A percentile compares a stretch with the other conserved stretches of the same genome.
Conservation (phyloP, 129 eudicot species). For the Artemisia argyi region DNA sequence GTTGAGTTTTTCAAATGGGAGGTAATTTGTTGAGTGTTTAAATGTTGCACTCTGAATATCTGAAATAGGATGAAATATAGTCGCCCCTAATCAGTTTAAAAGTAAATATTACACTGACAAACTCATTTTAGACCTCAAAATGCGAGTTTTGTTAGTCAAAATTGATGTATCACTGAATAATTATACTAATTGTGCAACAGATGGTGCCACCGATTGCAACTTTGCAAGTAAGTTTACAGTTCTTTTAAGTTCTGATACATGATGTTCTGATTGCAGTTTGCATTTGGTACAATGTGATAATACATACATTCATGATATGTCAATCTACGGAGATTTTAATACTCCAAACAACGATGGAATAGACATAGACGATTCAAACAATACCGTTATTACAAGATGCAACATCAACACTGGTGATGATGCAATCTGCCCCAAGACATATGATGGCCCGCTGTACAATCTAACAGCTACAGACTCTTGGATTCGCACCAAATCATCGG, state of each 20-base stretch:
- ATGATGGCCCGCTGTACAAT: conserved; percentile 70
- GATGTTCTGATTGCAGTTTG: conserved; percentile 55
- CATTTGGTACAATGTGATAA: conserved; percentile 80
- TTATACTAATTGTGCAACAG: not conserved
- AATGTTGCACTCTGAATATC: not conserved
- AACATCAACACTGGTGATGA: conserved; percentile 90
- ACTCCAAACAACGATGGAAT: conserved; percentile 98
- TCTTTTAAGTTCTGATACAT: not conserved
- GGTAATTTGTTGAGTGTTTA: too few species aligned
- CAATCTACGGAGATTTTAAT: conserved; percentile 88
- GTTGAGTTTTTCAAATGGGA: too few species aligned
- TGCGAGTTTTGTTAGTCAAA: conserved; percentile 9
- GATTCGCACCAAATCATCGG: conserved; percentile 96
- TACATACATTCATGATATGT: conserved; percentile 68
- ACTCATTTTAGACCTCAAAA: too few species aligned
- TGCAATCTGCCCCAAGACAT: conserved; percentile 97
- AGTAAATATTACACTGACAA: too few species aligned
- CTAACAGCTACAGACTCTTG: conserved; percentile 83
- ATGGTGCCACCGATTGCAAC: not conserved
- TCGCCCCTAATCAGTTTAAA: too few species aligned
- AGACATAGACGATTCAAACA: conserved; percentile 91
- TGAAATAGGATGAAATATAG: too few species aligned
- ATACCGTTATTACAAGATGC: conserved; percentile 85
- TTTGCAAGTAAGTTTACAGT: not conserved
- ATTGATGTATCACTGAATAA: not conserved